phyloP scores from a whole-genome alignment of 257 asterid species.

The Capsicum baccatum region DNA sequence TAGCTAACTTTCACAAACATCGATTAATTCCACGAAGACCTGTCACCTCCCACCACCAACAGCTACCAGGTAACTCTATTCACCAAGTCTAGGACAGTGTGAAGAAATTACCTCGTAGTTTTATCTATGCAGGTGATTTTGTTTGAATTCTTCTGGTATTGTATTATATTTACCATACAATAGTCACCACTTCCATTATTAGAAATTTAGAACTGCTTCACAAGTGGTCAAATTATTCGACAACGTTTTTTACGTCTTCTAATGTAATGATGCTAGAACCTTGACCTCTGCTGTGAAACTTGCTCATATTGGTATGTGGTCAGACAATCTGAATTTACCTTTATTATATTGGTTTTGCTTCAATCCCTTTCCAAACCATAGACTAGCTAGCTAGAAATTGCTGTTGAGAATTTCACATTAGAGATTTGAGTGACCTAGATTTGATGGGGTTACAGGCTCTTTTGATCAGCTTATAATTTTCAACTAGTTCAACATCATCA shows the following conservation, averaged over 20 bases:
- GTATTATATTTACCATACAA: neutral
- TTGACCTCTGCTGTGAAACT: slow-evolving; percentile 50
- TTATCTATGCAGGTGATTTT: neutral
- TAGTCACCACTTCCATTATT: neutral
- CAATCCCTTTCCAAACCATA: slow-evolving; percentile 65
- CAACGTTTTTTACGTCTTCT: neutral
- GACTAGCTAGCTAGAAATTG: too few species aligned
- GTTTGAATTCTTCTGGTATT: neutral
- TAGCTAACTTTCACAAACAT: too few species aligned
- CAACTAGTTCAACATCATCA: too few species aligned
- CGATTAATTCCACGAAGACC: too few species aligned
- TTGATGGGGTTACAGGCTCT: too few species aligned
- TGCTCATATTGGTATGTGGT: slow-evolving; percentile 71
- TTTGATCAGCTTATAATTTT: too few species aligned
- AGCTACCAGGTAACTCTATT: neutral
- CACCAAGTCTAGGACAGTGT: too few species aligned
- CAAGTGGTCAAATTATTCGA: neutral
- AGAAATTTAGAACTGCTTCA: neutral
- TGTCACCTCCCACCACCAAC: too few species aligned
- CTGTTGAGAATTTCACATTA: too few species aligned
- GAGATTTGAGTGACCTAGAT: too few species aligned
- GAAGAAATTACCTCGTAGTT: too few species aligned
- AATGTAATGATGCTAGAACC: slow-evolving; percentile 26
- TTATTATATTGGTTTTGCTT: slow-evolving; percentile 58
- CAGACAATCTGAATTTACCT: slow-evolving; percentile 61